These are phyloP conservation scores for Penicillium cataractarum DNA, from an alignment of 495 filamentous ascomycete genomes.

Conservation along the genomic window DNA sequence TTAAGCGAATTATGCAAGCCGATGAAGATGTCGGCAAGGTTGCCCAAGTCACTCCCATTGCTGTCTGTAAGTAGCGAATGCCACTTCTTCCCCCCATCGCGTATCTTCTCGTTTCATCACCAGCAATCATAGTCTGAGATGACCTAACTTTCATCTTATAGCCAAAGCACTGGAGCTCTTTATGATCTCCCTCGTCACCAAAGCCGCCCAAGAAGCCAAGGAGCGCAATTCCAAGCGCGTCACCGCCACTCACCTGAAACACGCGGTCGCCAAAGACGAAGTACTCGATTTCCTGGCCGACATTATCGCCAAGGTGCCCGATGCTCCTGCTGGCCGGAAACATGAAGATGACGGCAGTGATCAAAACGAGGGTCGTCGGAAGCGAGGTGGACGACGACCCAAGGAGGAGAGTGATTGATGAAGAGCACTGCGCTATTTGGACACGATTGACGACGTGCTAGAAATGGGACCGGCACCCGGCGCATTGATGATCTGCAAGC, in stretches of 20 bases:
- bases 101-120: background rate
- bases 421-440: conserved; percentile 2
- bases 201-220: conserved; percentile 80
- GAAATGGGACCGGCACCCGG: conserved; percentile 29
- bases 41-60: conserved; percentile 92
- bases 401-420: conserved; percentile 52
- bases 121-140: background rate
- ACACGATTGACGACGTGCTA: conserved; percentile 34
- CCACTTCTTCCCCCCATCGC: conserved; percentile 6
- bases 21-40: conserved; percentile 99
- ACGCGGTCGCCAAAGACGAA: conserved; percentile 80
- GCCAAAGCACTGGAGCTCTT: conserved; percentile 94
- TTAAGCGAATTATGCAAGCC: conserved; percentile 99
- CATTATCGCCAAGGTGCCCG: conserved; percentile 86
- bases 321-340: conserved; percentile 63
- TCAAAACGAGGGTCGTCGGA: conserved; percentile 53
- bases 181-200: conserved; percentile 90
- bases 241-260: conserved; percentile 86
- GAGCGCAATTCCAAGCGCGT: conserved; percentile 85
- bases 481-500: conserved; percentile 22
- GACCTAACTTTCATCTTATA: conserved; percentile 32
- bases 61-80: conserved; percentile 71
- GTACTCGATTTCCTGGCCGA: conserved; percentile 91
- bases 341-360: conserved; percentile 56
- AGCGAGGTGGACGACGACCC: conserved; percentile 48